phyloP scores from a whole-genome alignment of 192 early-diverging fungal genomes.

The Coemansia sp. region DNA sequence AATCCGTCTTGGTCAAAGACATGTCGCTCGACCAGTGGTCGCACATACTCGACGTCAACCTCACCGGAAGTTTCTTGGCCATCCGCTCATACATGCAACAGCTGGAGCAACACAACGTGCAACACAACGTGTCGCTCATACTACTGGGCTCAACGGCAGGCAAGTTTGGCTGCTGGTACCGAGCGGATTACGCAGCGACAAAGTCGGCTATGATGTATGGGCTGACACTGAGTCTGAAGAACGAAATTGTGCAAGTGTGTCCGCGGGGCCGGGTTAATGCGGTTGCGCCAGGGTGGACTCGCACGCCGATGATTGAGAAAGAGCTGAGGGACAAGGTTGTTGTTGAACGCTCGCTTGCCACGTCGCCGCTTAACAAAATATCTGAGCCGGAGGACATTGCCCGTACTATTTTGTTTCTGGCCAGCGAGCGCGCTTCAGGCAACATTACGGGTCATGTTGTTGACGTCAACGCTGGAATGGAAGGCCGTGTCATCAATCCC shows the following conservation, averaged over 20 bases:
- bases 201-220: constrained; percentile 61
- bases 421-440: constrained; percentile 44
- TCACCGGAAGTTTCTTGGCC: constrained; percentile 59
- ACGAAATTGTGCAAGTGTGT: constrained; percentile 60
- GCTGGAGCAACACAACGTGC: constrained; percentile 23
- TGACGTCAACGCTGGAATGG: constrained; percentile 63
- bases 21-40: constrained; percentile 56
- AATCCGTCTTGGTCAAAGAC: constrained; percentile 55
- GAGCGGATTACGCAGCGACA: constrained; percentile 54
- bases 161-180: constrained; percentile 60
- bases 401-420: constrained; percentile 55
- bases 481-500: constrained; percentile 25
- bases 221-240: constrained; percentile 52
- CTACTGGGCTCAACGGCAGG: constrained; percentile 57
- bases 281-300: constrained; percentile 54
- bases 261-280: constrained; percentile 57
- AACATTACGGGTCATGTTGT: constrained; percentile 61
- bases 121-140: constrained; percentile 36
- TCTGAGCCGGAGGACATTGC: constrained; percentile 60
- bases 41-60: constrained; percentile 56
- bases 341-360: constrained; percentile 58
- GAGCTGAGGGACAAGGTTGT: constrained; percentile 50
- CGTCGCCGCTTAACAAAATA: constrained; percentile 58
- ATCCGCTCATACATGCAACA: constrained; percentile 30
- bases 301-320: constrained; percentile 61